Conservation (phyloP, 352 stramenopile species). For the Phytopythium chamaehyphon region DNA sequence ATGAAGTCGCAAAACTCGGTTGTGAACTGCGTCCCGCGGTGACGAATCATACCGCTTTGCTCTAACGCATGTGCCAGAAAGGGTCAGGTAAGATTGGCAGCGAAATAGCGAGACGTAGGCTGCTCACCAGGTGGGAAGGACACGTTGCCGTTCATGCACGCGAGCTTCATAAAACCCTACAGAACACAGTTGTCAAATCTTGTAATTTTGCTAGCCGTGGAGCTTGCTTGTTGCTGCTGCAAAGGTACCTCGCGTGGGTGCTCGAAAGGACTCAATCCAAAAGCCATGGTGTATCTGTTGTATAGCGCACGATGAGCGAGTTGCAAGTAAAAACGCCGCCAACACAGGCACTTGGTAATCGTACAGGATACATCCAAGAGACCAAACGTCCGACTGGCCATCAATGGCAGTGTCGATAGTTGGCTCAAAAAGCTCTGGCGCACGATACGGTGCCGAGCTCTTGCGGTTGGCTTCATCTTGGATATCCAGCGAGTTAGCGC, state of each 20-base stretch:
- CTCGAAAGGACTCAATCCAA: conserved; percentile 79
- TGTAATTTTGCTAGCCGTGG: not conserved
- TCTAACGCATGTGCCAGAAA: conserved; percentile 21
- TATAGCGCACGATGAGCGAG: not conserved
- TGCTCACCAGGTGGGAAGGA: conserved; percentile 59
- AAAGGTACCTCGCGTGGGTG: conserved; percentile 58
- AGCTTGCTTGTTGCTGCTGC: too few species aligned
- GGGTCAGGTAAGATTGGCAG: not conserved
- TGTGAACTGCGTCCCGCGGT: conserved; percentile 66
- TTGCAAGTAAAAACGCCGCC: conserved; percentile 1
- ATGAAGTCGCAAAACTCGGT: conserved; percentile 87
- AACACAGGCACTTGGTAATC: conserved; percentile 9
- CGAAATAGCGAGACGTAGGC: not conserved
- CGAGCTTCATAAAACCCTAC: conserved; percentile 82
- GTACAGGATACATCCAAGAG: conserved; percentile 77
- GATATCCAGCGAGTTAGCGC: conserved; percentile 66
- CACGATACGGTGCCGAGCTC: conserved; percentile 77
- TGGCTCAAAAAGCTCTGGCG: conserved; percentile 82
- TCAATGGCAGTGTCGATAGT: conserved; percentile 58
- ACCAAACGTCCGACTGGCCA: conserved; percentile 84
- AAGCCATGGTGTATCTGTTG: conserved; percentile 77
- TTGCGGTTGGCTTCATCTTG: conserved; percentile 82
- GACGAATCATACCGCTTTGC: conserved; percentile 56
- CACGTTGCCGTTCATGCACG: conserved; percentile 73
- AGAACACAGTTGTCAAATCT: conserved; percentile 5